Conservation (phyloP, 2,329 filamentous ascomycete genomes). For the Pyricularia sp. region DNA sequence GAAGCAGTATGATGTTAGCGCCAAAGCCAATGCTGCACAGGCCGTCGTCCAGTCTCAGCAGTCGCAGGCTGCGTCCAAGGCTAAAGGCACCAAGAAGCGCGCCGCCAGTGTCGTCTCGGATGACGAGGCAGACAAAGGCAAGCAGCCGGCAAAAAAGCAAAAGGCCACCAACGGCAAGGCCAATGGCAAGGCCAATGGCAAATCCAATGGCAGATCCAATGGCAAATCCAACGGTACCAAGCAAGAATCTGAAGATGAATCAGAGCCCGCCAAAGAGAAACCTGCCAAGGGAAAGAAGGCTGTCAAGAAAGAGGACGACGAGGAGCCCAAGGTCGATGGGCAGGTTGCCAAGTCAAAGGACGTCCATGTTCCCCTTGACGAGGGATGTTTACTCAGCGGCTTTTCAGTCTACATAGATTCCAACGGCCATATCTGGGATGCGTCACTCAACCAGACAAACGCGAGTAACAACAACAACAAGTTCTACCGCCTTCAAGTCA, state of each 20-base stretch:
- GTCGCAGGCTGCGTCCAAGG: constrained; percentile 9
- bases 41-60: constrained; percentile 10
- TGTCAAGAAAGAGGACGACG: constrained; percentile 5
- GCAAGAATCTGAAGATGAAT: not conserved
- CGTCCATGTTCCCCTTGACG: constrained; percentile 41
- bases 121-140: constrained; percentile 15
- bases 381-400: constrained; percentile 24
- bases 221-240: not conserved
- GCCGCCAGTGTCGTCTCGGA: constrained; percentile 13
- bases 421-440: constrained; percentile 63
- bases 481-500: constrained; percentile 64
- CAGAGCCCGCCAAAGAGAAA: not conserved
- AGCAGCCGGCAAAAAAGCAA: constrained; percentile 18
- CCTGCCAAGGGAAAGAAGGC: constrained; percentile 3
- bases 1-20: constrained; percentile 10
- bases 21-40: constrained; percentile 3
- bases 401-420: constrained; percentile 57
- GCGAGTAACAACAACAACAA: constrained; percentile 69
- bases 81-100: constrained; percentile 6
- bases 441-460: constrained; percentile 71
- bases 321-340: constrained; percentile 14
- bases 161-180: not conserved
- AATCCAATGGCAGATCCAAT: not conserved
- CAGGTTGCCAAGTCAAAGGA: constrained; percentile 37
- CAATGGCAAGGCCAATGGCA: not conserved